Evolutionary conservation across 2,329 filamentous ascomycete genomes (phyloP), one percentile per base, ranked within the genome.

Genomic region (Akanthomyces uredinophilus): DNA sequence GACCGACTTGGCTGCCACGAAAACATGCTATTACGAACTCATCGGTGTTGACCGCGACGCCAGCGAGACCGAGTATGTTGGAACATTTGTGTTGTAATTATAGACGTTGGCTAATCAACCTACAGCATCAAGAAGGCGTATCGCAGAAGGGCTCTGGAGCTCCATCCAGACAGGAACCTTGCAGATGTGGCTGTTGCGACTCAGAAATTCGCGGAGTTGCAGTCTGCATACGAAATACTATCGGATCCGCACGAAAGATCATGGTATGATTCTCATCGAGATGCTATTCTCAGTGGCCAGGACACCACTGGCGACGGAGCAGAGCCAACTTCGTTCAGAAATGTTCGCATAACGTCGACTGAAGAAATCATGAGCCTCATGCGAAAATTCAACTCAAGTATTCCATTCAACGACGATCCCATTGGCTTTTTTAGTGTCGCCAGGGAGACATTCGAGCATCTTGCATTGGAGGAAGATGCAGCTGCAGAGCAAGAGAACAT

Each of bases 211-310:
- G 92, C 95, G 55, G 92, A 97, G 71, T 83, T 98, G 32, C 94
- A 97, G 74, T 84, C 92, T 41, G 95, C 95, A 52, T 96, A 99
- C 73, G 92, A 98, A 74, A 86, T 99, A n/a, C 84, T 99, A 1
- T 96, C 93, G 1, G 95, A 99, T 73, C 87, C 92, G 13, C 94
- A 99, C 73, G 95, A 99, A 74, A 87, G 95, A 68, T 89, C 93
- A 37, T 99, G 95, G 95, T 99, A 99, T 77, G 94, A 99, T 76
- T 92, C 92, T 3, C 95, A 99, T 72, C 88, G 92, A 64, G 88
- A 92, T 68, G 87, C 90, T 56, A 96, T 98, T 65, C 78, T 98
- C 65, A 83, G 84, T 35, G 89, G 88, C 44, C 81, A 84, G 62
- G 84, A 87, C 60, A 66, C 72, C 37, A 73, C 74, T 32, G 75